phyloP scores from a whole-genome alignment of 2,329 filamentous ascomycete genomes.

The Cadophora malorum region DNA sequence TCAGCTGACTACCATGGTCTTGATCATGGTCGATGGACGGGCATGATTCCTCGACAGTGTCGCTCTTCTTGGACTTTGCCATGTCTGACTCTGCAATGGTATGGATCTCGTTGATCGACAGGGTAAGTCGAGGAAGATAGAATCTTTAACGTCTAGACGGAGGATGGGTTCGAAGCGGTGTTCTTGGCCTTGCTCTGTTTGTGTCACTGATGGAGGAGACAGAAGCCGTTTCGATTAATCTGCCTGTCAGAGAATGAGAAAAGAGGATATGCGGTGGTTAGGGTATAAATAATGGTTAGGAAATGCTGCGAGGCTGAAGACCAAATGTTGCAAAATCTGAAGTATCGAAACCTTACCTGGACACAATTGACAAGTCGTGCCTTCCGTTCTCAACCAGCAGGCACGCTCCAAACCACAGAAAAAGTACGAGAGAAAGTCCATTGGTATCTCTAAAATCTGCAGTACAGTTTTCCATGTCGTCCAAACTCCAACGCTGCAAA shows the following conservation, averaged over 20 bases:
- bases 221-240: not conserved
- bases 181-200: not conserved
- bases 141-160: not conserved
- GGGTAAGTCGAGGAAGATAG: not conserved
- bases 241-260: not conserved
- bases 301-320: not conserved
- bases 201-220: not conserved
- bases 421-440: constrained; percentile 12
- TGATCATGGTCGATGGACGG: not conserved
- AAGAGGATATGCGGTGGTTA: not conserved
- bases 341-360: not conserved
- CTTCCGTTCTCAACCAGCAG: not conserved
- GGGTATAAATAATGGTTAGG: not conserved
- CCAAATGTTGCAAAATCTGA: not conserved
- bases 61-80: not conserved
- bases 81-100: not conserved
- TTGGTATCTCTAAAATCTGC: constrained; percentile 29
- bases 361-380: not conserved
- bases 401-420: not conserved
- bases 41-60: not conserved
- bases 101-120: too few species aligned
- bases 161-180: not conserved
- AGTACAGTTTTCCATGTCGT: constrained; percentile 24
- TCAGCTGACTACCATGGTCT: too few species aligned
- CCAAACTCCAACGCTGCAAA: constrained; percentile 41